A percentile compares a stretch with the other conserved stretches of the same genome.
phyloP scores from a whole-genome alignment of 768 basidiomycete genomes.

The Jaapia argillacea region DNA sequence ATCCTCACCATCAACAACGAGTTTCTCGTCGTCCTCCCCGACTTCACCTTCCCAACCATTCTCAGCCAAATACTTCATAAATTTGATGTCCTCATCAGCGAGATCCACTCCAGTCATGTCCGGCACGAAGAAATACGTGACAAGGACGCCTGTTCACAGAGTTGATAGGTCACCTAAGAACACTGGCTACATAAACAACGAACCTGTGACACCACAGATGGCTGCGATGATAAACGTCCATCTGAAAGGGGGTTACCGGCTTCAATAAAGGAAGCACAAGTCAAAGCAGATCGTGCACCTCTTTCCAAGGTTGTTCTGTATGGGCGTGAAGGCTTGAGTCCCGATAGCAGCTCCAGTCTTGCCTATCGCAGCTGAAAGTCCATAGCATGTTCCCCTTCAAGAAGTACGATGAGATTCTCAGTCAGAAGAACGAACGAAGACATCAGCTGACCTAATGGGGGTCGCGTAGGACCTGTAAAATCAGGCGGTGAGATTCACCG shows the following conservation, averaged over 20 bases:
- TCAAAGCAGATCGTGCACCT: no score
- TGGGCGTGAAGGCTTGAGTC: constrained; percentile 61
- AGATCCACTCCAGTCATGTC: constrained; percentile 61
- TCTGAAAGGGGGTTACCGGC: constrained; percentile 23
- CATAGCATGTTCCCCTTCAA: constrained; percentile 56
- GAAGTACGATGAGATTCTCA: no score
- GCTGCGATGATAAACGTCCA: constrained; percentile 65
- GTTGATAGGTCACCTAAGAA: no score
- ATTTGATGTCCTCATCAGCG: constrained; percentile 53
- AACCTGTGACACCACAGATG: constrained; percentile 53
- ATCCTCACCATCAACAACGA: constrained; percentile 12
- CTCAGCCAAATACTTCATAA: constrained; percentile 45
- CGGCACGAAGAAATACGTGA: constrained; percentile 61
- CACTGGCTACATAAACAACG: no score
- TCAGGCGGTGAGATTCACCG: neutral
- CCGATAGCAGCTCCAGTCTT: constrained; percentile 68
- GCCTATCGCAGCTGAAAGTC: constrained; percentile 56
- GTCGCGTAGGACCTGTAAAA: constrained; percentile 47
- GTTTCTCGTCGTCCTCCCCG: constrained; percentile 41
- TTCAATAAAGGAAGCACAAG: no score
- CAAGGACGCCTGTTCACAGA: constrained; percentile 51
- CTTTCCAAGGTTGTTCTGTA: constrained; percentile 57
- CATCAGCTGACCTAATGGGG: constrained; percentile 39
- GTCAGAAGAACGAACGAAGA: no score
- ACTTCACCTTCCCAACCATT: constrained; percentile 61